These are phyloP conservation scores for Lactarius deliciosus DNA, from an alignment of 768 basidiomycete genomes.

Conservation along the genomic window DNA sequence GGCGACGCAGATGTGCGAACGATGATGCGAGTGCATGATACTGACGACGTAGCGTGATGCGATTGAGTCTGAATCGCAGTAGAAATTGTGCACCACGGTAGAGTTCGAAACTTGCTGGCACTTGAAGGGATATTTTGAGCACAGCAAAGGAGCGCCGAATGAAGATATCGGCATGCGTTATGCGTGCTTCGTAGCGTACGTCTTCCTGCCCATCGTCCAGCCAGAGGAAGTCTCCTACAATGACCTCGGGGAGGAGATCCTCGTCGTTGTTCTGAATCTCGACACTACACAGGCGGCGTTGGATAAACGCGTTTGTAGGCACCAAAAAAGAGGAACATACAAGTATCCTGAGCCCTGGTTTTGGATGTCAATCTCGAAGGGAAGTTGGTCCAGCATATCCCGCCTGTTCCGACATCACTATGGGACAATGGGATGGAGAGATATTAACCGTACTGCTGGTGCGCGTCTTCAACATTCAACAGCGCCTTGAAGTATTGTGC, in stretches of 20 bases:
- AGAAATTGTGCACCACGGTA: conserved; percentile 44
- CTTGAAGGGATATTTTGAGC: conserved; percentile 51
- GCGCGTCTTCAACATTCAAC: conserved; percentile 34
- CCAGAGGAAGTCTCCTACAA: conserved; percentile 19
- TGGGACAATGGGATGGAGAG: conserved; percentile 9
- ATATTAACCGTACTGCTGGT: conserved; percentile 48
- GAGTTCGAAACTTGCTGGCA: conserved; percentile 44
- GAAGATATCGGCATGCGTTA: conserved; percentile 2
- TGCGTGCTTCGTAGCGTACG: conserved; percentile 25
- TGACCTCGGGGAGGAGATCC: conserved; percentile 22
- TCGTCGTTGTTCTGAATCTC: conserved; percentile 22
- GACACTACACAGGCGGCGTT: conserved; percentile 2
- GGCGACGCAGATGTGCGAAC: conserved; percentile 40
- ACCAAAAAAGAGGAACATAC: neutral
- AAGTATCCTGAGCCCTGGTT: neutral
- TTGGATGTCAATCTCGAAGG: conserved; percentile 8
- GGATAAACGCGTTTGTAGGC: neutral
- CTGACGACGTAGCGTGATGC: conserved; percentile 52
- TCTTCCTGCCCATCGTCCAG: conserved; percentile 23
- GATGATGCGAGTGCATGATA: conserved; percentile 34
- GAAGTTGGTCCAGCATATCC: conserved; percentile 10
- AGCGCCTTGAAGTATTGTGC: conserved; percentile 16
- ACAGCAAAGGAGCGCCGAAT: conserved; percentile 29
- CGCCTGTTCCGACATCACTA: conserved; percentile 36
- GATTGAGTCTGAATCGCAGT: conserved; percentile 52